Evolutionary conservation across 345 rosid genomes (phyloP).

Genomic region (Balakata baccata): DNA sequence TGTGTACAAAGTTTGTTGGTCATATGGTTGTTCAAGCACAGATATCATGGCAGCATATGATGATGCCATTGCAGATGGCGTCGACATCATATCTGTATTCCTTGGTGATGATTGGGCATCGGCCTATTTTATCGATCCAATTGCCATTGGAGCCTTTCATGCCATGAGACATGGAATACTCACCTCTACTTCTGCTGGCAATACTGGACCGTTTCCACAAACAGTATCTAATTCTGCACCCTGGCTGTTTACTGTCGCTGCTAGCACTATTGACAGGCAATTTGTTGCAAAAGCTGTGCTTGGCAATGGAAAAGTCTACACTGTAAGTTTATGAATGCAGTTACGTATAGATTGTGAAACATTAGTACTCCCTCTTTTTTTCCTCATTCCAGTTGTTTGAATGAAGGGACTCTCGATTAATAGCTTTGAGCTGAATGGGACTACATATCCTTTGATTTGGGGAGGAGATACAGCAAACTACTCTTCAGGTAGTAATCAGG

Average conservation of each 20-base stretch:
- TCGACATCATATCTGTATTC: conserved; percentile 33
- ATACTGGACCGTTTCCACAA: conserved; percentile 22
- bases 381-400: no score
- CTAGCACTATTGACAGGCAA: conserved; percentile 35
- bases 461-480: no score
- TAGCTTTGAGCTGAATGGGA: conserved; percentile 22
- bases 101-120: conserved; percentile 1
- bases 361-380: no score
- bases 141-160: conserved; percentile 34
- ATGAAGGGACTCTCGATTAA: conserved; percentile 30
- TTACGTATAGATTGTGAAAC: no score
- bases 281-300: conserved; percentile 27
- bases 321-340: background rate
- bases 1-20: conserved; percentile 36
- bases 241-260: conserved; percentile 36
- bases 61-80: conserved; percentile 36
- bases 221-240: conserved; percentile 29
- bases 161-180: conserved; percentile 38
- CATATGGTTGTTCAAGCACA: conserved; percentile 24
- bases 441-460: conserved; percentile 14
- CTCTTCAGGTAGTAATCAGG: conserved; percentile 6
- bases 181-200: conserved; percentile 36
- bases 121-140: conserved; percentile 18
- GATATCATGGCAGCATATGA: conserved; percentile 34
- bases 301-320: conserved; percentile 19